Conservation (phyloP, 345 rosid genomes). For the Hibiscus syriacus region DNA sequence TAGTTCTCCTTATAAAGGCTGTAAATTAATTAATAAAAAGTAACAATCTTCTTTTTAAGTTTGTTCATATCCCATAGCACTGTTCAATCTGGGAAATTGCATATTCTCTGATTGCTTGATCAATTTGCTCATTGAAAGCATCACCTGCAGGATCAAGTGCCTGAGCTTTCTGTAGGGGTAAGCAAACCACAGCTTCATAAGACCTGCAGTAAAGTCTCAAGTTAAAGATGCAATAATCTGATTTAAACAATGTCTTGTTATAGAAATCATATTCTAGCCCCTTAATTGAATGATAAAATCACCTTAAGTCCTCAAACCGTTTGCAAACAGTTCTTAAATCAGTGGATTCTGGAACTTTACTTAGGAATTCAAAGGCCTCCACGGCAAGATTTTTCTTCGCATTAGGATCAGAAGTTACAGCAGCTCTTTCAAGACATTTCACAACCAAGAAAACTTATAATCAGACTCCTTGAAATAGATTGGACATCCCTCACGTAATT, state of each 20-base stretch:
- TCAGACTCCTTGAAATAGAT: slow-evolving; percentile 96
- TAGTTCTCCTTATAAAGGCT: no score
- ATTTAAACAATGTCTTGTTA: neutral
- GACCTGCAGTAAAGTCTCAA: slow-evolving; percentile 50
- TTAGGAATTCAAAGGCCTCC: slow-evolving; percentile 78
- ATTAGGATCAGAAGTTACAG: slow-evolving; percentile 44
- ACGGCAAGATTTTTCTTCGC: slow-evolving; percentile 85
- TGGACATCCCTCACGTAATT: slow-evolving; percentile 84
- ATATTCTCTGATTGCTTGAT: slow-evolving; percentile 57
- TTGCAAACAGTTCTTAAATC: slow-evolving; percentile 91
- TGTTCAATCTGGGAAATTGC: slow-evolving; percentile 74
- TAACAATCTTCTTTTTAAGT: no score
- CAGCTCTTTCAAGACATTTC: slow-evolving; percentile 91
- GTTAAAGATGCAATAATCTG: slow-evolving; percentile 4
- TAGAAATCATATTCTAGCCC: slow-evolving; percentile 9
- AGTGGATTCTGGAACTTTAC: slow-evolving; percentile 91
- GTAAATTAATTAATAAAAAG: no score
- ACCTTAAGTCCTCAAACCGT: slow-evolving; percentile 94
- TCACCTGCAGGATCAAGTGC: slow-evolving; percentile 88
- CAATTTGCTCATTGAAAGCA: slow-evolving; percentile 90
- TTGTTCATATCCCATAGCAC: slow-evolving; percentile 91
- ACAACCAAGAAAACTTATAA: slow-evolving; percentile 96
- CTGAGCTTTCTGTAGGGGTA: slow-evolving; percentile 92
- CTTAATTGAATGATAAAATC: slow-evolving; percentile 24
- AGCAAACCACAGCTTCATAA: slow-evolving; percentile 93